These are phyloP conservation scores for Trifolium pratense DNA, from an alignment of 306 rosid genomes.

Conservation along the genomic window DNA sequence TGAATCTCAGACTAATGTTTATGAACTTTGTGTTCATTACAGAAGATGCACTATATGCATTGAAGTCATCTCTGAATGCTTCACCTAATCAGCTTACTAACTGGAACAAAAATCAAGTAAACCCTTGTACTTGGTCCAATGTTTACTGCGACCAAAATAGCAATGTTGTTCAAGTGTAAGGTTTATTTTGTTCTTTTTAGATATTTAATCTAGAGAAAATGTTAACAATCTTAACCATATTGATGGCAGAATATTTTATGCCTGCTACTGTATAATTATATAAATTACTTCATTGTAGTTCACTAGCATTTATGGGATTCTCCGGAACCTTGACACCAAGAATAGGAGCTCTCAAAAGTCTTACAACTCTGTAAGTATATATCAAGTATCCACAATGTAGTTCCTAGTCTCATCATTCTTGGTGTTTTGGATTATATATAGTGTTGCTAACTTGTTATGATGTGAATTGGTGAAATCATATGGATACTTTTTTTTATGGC, in stretches of 20 bases:
- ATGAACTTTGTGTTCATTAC: conserved; percentile 49
- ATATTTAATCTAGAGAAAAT: conserved; percentile 29
- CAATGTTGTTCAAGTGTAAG: conserved; percentile 76
- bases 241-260: not conserved
- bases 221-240: conserved; percentile 6
- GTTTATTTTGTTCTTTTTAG: conserved; percentile 23
- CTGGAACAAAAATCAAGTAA: conserved; percentile 77
- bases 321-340: conserved; percentile 74
- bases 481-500: too few species aligned
- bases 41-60: conserved; percentile 75
- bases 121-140: conserved; percentile 90
- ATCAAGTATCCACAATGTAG: not conserved
- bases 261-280: conserved; percentile 30
- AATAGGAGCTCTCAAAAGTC: conserved; percentile 69
- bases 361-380: conserved; percentile 71
- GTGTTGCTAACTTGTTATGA: not conserved
- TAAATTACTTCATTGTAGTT: conserved; percentile 58
- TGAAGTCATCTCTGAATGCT: conserved; percentile 62
- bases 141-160: conserved; percentile 62
- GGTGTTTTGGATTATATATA: conserved; percentile 19
- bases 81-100: conserved; percentile 68
- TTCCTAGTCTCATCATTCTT: conserved; percentile 31
- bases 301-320: conserved; percentile 78
- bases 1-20: conserved; percentile 22
- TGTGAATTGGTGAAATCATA: not conserved